These are phyloP conservation scores for Mycosphaerella sp. DNA, from an alignment of 2,329 filamentous ascomycete genomes.

Conservation along the genomic window DNA sequence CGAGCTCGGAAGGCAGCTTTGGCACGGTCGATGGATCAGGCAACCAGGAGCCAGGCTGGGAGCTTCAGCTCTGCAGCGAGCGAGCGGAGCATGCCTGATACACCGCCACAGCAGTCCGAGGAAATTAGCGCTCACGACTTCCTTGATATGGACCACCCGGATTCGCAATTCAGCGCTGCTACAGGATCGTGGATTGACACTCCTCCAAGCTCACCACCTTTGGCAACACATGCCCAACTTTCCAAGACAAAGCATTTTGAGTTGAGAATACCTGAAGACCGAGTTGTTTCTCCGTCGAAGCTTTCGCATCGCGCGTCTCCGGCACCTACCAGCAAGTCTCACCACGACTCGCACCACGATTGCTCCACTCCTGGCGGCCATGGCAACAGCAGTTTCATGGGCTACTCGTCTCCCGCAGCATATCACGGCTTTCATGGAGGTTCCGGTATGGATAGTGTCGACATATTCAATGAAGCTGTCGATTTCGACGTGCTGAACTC, in stretches of 20 bases:
- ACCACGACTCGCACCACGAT: conserved; percentile 3
- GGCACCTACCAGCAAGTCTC: conserved; percentile 8
- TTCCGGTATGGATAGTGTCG: conserved; percentile 19
- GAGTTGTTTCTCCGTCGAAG: conserved; percentile 25
- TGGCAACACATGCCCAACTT: conserved; percentile 10
- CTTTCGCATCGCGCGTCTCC: conserved; percentile 24
- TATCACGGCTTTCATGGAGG: conserved; percentile 19
- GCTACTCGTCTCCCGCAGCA: conserved; percentile 18
- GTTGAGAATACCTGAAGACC: conserved; percentile 21
- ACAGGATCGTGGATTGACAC: conserved; percentile 29
- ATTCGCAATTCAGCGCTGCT: conserved; percentile 22
- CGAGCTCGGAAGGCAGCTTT: conserved; percentile 52
- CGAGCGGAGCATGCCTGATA: conserved; percentile 32
- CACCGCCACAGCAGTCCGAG: conserved; percentile 29
- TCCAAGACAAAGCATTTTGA: conserved; percentile 21
- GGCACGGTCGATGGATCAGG: conserved; percentile 42
- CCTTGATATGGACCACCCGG: conserved; percentile 25
- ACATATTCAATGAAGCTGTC: conserved; percentile 22
- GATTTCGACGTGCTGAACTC: conserved; percentile 23
- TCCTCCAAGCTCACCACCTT: conserved; percentile 30
- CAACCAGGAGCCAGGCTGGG: conserved; percentile 13
- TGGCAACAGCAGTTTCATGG: conserved; percentile 11
- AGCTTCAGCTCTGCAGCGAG: conserved; percentile 29
- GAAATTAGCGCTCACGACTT: conserved; percentile 29
- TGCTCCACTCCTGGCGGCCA: conserved; percentile 19